A percentile compares a stretch with the other conserved stretches of the same genome.
phyloP scores from a whole-genome alignment of 345 rosid species.

The Salix dunnii region DNA sequence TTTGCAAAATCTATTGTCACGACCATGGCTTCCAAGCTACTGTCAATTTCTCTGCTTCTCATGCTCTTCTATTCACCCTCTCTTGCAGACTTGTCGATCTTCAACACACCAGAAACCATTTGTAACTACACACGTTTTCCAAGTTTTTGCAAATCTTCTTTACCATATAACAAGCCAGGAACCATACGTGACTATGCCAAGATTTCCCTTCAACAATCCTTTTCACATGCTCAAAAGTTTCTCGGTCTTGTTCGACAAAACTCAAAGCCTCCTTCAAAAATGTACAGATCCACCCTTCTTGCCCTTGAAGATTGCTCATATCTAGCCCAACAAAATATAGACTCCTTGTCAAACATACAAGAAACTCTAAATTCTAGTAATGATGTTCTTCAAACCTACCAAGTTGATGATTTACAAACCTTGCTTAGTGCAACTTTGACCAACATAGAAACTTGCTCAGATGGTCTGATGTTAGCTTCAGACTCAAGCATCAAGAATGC shows the following conservation, averaged over 20 bases:
- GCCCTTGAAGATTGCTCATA: conserved; percentile 40
- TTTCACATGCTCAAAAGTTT: conserved; percentile 14
- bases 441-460: conserved; percentile 33
- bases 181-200: conserved; percentile 27
- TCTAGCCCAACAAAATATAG: conserved; percentile 26
- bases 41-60: conserved; percentile 6
- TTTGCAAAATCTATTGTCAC: neutral
- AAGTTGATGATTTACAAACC: conserved; percentile 26
- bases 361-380: neutral
- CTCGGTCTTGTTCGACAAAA: conserved; percentile 11
- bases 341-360: conserved; percentile 21
- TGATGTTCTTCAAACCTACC: conserved; percentile 1
- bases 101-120: conserved; percentile 4
- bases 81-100: conserved; percentile 2
- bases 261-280: conserved; percentile 15
- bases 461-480: conserved; percentile 20
- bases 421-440: conserved; percentile 43
- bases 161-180: conserved; percentile 14
- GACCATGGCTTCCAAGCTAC: conserved; percentile 11
- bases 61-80: conserved; percentile 18
- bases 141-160: conserved; percentile 16
- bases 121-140: conserved; percentile 29
- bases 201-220: conserved; percentile 14
- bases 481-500: conserved; percentile 10
- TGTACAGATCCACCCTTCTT: neutral